These are phyloP conservation scores for Pythium sukuiense DNA, from an alignment of 352 stramenopile genomes.

Conservation along the genomic window DNA sequence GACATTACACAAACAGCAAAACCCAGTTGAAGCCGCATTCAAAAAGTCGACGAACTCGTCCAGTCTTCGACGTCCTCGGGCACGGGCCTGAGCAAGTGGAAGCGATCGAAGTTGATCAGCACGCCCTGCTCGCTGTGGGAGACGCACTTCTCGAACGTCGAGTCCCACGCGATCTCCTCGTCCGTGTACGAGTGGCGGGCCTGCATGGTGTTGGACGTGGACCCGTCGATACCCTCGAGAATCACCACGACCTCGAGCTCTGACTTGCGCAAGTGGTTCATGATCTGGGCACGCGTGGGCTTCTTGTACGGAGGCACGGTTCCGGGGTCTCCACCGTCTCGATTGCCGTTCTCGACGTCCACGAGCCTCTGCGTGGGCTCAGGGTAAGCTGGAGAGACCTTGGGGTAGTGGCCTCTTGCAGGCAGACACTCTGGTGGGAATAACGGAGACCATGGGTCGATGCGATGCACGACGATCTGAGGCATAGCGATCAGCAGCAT, in stretches of 20 bases:
- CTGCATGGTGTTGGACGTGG: slow-evolving; percentile 88
- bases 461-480: slow-evolving; percentile 81
- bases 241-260: slow-evolving; percentile 82
- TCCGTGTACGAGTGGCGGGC: slow-evolving; percentile 80
- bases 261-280: slow-evolving; percentile 60
- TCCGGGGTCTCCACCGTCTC: slow-evolving; percentile 43
- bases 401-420: slow-evolving; percentile 44
- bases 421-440: slow-evolving; percentile 80
- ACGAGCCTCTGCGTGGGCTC: slow-evolving; percentile 71
- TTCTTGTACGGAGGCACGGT: slow-evolving; percentile 42
- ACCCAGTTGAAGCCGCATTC: slow-evolving; percentile 3
- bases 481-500: slow-evolving; percentile 85
- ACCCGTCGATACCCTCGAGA: slow-evolving; percentile 82
- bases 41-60: slow-evolving; percentile 24
- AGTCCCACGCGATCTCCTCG: slow-evolving; percentile 80
- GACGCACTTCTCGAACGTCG: slow-evolving; percentile 78
- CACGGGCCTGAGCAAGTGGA: slow-evolving; percentile 70
- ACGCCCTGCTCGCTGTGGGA: slow-evolving; percentile 48
- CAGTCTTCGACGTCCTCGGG: slow-evolving; percentile 46
- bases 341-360: slow-evolving; percentile 86
- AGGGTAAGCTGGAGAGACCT: slow-evolving; percentile 56
- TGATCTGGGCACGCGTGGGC: slow-evolving; percentile 72
- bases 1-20: neutral
- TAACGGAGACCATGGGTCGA: slow-evolving; percentile 83
- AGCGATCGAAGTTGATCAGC: slow-evolving; percentile 83